Conservation (phyloP, 768 basidiomycete genomes). For the Lactarius sp. region DNA sequence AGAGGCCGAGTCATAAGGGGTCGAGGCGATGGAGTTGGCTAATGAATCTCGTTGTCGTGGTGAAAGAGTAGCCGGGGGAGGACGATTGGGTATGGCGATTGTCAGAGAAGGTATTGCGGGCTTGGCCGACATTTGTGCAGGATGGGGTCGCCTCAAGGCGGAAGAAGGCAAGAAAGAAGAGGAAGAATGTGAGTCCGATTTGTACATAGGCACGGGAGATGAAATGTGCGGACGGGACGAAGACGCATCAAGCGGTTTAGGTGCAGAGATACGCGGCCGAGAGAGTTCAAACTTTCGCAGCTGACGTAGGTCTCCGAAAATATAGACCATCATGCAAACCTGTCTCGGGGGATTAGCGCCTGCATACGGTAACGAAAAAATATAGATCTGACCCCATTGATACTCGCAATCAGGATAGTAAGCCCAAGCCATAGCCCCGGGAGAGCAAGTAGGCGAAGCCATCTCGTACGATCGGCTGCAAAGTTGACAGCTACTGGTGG, state of each 20-base stretch:
- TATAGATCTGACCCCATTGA: conserved; percentile 52
- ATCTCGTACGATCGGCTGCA: conserved; percentile 42
- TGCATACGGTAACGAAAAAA: neutral
- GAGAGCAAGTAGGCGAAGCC: conserved; percentile 54
- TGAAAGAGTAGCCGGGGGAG: neutral
- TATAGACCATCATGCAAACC: conserved; percentile 68
- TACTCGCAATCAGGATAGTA: conserved; percentile 52
- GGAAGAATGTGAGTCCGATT: conserved; percentile 11
- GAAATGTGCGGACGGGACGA: conserved; percentile 19
- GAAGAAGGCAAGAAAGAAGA: conserved; percentile 20
- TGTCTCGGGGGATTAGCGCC: conserved; percentile 8
- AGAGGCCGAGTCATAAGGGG: conserved; percentile 18
- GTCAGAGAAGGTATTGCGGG: neutral
- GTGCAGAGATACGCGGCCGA: conserved; percentile 57
- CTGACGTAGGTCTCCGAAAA: conserved; percentile 77
- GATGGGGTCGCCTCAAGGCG: conserved; percentile 11
- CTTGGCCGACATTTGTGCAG: neutral
- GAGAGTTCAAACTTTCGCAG: conserved; percentile 74
- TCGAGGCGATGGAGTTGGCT: conserved; percentile 17
- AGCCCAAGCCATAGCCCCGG: conserved; percentile 71
- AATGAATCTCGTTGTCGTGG: conserved; percentile 14
- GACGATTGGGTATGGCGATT: conserved; percentile 15
- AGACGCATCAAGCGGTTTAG: conserved; percentile 26
- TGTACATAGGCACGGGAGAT: conserved; percentile 14
- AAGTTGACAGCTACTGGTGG: conserved; percentile 41